Evolutionary conservation across 2,329 filamentous ascomycete species (phyloP), one percentile per base, ranked within the genome.

Genomic region (Botrytis aclada): DNA sequence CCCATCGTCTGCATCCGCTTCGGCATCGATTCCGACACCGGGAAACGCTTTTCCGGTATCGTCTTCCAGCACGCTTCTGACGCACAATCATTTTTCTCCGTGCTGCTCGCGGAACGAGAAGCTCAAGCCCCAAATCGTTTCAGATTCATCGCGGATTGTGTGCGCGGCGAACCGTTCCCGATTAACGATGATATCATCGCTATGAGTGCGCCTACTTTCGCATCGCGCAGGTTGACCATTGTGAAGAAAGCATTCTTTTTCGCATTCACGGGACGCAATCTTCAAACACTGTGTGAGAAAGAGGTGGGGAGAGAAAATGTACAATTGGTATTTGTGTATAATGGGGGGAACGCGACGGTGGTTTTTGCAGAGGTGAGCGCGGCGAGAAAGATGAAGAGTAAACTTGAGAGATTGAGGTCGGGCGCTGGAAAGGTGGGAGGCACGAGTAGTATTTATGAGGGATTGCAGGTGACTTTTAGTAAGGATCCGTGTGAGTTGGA

Each of bases 211-310:
- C 76, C 76, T 14, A 75, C 71, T 0, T 76, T 69, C 58, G 78
- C 79, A n/a, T 78, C 72, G 6, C 78, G 79, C 0, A 78, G 79
- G 22, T 72, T 81, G 6, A 80, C 79, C 0, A 75, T 81, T 16
- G 79, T 80, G 71, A 80, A 80, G 63, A 78, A 75, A 14, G 74
- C 72, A 9, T 79, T 81, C 74, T 80, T 81, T 74, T 80, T 78
- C 54, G 77, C 77, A 56, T 77, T 77, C 43, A 75, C 75, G 1
- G 75, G 78, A 64, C 54, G 73, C 14, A 72, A 78, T 45, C 32
- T 81, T 12, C 74, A 54, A 54, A 66, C 66, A 6, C 62, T 80
- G 1, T 79, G 77, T 37, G 74, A 76, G 47, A 79, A 76, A 43
- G 43, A 76, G 20, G 79, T 78, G 5, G 76, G 76, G 5, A 69